Evolutionary conservation across 1,284 basidiomycete species (phyloP), one percentile per base, ranked within the genome.

Genomic region (Porodaedalea pini): DNA sequence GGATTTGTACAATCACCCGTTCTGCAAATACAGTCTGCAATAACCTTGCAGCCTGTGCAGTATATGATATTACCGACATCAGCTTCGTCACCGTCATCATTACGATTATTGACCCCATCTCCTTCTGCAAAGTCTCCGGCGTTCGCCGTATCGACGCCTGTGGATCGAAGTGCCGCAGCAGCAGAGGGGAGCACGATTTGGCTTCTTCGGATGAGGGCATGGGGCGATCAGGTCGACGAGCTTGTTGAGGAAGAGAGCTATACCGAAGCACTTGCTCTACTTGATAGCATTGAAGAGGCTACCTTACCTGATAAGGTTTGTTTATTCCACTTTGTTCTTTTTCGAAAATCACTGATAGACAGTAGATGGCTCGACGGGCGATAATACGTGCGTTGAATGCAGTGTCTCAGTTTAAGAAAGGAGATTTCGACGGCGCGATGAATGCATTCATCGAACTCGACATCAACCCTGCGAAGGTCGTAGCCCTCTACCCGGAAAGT

Each of bases 381-480:
- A 78, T 77, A 19, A 81, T 93, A 15, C 81, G 83, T 4, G 82
- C 80, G 0, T 78, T 92, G 31, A 82, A 86, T 60, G 94, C 92
- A 0, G 83, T 97, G 0, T 76, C 87, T 0, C 80, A 89, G 54
- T 94, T 96, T 70, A 80, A 82, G 2, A 73, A 78, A 5, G 78
- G 79, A 13, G 78, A 85, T 54, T 94, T 81, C 64, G 85, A 90
- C 60, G 73, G 77, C 13, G 95, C 96, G 0, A 86, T 98, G 56
- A 88, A 96, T 66, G 81, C 85, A 0, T 96, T 99, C 69, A 82
- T 95, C 51, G 83, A 88, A 41, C 83, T 96, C 44, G 90, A 98
- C 63, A 79, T 93, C 61, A 96, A 97, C 66, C 96, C 96, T 0
- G 92, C 94, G 1, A 92, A 95, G 67, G 92, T 99, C 0, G 81